phyloP scores from a whole-genome alignment of 192 early-diverging fungal species.

The Entomortierella beljakovae region DNA sequence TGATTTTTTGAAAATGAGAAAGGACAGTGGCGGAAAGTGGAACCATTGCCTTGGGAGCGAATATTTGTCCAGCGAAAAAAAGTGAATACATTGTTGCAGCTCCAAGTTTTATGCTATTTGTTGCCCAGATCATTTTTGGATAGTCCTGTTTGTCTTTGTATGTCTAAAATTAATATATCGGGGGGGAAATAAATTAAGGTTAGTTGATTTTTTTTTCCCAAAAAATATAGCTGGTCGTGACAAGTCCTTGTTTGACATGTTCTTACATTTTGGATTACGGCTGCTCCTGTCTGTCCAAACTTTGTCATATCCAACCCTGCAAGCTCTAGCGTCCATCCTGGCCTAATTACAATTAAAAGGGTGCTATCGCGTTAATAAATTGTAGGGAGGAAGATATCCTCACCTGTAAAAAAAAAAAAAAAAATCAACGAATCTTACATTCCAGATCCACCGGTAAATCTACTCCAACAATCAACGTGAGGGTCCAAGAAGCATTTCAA shows the following conservation, averaged over 20 bases:
- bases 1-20: conserved; percentile 18
- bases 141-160: conserved; percentile 53
- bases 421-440: conserved; percentile 24
- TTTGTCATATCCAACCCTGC: conserved; percentile 60
- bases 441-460: conserved; percentile 50
- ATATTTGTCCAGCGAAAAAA: conserved; percentile 64
- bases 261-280: conserved; percentile 60
- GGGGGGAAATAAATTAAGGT: neutral
- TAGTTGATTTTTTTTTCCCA: neutral
- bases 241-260: neutral
- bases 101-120: conserved; percentile 65
- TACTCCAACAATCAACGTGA: conserved; percentile 65
- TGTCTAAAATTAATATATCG: conserved; percentile 14
- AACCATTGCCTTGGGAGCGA: conserved; percentile 61
- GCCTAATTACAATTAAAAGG: conserved; percentile 31
- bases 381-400: neutral
- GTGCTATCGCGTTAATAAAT: neutral
- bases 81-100: conserved; percentile 68
- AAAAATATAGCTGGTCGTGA: too few relatives aligned
- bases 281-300: conserved; percentile 56
- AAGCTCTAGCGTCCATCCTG: conserved; percentile 64
- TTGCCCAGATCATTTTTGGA: conserved; percentile 72
- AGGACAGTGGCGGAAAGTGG: conserved; percentile 41
- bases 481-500: conserved; percentile 68
- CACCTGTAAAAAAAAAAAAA: conserved; percentile 12